Evolutionary conservation across 2,329 filamentous ascomycete species (phyloP).

Genomic region (Daldinia eschscholtzii): DNA sequence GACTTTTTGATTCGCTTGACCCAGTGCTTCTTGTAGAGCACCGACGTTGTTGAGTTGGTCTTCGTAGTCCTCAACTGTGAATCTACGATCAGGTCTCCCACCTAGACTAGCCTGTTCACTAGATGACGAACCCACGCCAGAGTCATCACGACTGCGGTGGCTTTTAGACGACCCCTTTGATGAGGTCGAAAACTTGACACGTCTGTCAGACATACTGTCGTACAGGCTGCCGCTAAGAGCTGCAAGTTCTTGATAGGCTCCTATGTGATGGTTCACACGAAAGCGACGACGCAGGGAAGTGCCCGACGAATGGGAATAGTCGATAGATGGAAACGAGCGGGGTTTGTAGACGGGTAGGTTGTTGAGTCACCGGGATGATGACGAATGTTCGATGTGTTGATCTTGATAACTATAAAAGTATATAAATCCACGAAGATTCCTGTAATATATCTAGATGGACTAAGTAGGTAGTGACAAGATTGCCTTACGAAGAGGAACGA

Average conservation of each 20-base stretch:
- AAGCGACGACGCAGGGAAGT: conserved; percentile 13
- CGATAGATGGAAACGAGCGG: conserved; percentile 10
- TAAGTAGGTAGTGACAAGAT: conserved; percentile 14
- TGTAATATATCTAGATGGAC: conserved; percentile 10
- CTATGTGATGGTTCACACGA: conserved; percentile 30
- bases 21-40: conserved; percentile 44
- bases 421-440: conserved; percentile 21
- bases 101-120: conserved; percentile 49
- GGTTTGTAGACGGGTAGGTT: conserved; percentile 18
- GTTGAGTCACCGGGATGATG: conserved; percentile 15
- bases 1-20: conserved; percentile 41
- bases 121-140: conserved; percentile 50
- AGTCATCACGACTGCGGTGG: conserved; percentile 46
- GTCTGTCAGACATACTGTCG: conserved; percentile 46
- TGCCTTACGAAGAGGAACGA: conserved; percentile 28
- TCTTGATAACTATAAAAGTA: conserved; percentile 30
- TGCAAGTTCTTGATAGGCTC: conserved; percentile 20
- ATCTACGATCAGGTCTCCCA: conserved; percentile 50
- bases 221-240: conserved; percentile 20
- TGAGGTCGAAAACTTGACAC: conserved; percentile 44
- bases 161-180: conserved; percentile 35
- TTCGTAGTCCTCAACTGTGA: conserved; percentile 44
- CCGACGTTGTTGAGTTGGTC: conserved; percentile 37
- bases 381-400: not conserved
- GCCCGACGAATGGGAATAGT: conserved; percentile 25